Conservation (phyloP, 2,329 filamentous ascomycete species). For the Aspergillus felis region DNA sequence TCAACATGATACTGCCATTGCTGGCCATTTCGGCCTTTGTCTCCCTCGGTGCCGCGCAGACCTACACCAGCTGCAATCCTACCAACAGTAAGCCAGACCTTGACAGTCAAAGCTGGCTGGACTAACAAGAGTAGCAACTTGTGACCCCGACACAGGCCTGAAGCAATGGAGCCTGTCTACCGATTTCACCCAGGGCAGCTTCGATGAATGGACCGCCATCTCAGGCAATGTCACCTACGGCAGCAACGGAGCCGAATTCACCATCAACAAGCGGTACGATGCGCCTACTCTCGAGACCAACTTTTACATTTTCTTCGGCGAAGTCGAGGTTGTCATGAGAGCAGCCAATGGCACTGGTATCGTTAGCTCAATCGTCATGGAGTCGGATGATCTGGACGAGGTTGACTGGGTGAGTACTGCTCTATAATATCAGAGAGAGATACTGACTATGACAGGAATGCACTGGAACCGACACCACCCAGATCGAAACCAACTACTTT, state of each 20-base stretch:
- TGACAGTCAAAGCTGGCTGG: neutral
- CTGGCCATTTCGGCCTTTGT: no score
- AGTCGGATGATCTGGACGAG: slow-evolving; percentile 90
- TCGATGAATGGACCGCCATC: slow-evolving; percentile 62
- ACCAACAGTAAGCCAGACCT: slow-evolving; percentile 16
- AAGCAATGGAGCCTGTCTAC: slow-evolving; percentile 36
- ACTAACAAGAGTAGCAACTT: slow-evolving; percentile 36
- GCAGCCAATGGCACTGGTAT: slow-evolving; percentile 87
- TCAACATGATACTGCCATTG: no score
- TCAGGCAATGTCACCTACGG: slow-evolving; percentile 62
- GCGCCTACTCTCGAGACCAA: slow-evolving; percentile 80
- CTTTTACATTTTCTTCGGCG: slow-evolving; percentile 99
- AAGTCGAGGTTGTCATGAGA: slow-evolving; percentile 79
- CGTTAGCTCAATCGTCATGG: slow-evolving; percentile 82
- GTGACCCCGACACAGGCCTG: slow-evolving; percentile 68
- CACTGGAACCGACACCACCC: slow-evolving; percentile 28
- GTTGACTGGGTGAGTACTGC: slow-evolving; percentile 87
- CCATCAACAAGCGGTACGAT: slow-evolving; percentile 71
- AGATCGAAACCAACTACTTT: slow-evolving; percentile 84
- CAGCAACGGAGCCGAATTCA: slow-evolving; percentile 72
- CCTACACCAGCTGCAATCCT: slow-evolving; percentile 73
- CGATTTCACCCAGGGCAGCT: slow-evolving; percentile 46
- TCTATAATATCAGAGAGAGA: slow-evolving; percentile 42
- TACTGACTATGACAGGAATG: slow-evolving; percentile 39
- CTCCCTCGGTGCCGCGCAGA: slow-evolving; percentile 56